Conservation (phyloP, 116 monocot genomes). For the Phalaenopsis hybrid region DNA sequence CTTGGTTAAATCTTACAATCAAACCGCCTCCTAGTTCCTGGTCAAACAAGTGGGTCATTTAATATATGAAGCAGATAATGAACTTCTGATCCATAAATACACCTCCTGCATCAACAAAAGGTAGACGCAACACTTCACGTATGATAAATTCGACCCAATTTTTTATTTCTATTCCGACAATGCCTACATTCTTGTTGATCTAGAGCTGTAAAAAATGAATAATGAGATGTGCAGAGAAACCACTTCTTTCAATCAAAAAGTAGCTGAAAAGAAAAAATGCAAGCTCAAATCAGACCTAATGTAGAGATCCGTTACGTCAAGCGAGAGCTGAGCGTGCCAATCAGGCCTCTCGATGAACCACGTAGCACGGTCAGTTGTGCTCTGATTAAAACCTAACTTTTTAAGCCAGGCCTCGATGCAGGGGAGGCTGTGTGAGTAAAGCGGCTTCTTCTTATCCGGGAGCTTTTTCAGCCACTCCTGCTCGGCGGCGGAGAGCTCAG, state of each 20-base stretch:
- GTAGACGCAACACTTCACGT: no score
- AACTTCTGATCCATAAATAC: no score
- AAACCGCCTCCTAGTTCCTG: no score
- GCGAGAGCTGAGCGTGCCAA: slow-evolving; percentile 91
- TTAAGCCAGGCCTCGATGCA: slow-evolving; percentile 89
- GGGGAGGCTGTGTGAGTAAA: slow-evolving; percentile 97
- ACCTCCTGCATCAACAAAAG: no score
- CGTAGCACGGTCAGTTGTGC: slow-evolving; percentile 55
- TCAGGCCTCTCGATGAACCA: slow-evolving; percentile 69
- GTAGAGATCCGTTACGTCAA: slow-evolving; percentile 79
- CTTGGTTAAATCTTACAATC: no score
- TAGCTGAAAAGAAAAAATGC: background rate
- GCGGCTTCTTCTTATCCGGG: slow-evolving; percentile 89
- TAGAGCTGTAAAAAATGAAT: no score
- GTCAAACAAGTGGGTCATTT: no score
- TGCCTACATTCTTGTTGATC: no score
- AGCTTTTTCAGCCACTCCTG: slow-evolving; percentile 88
- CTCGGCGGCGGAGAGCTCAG: slow-evolving; percentile 30
- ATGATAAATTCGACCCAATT: no score
- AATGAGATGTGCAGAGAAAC: no score
- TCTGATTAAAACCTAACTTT: slow-evolving; percentile 64
- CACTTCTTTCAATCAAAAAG: background rate
- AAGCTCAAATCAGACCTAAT: slow-evolving; percentile 42
- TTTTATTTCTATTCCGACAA: no score
- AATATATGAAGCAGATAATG: no score